Base-by-base conservation (phyloP, 2,329 filamentous ascomycete genomes). In the Penicillium sp. region DNA sequence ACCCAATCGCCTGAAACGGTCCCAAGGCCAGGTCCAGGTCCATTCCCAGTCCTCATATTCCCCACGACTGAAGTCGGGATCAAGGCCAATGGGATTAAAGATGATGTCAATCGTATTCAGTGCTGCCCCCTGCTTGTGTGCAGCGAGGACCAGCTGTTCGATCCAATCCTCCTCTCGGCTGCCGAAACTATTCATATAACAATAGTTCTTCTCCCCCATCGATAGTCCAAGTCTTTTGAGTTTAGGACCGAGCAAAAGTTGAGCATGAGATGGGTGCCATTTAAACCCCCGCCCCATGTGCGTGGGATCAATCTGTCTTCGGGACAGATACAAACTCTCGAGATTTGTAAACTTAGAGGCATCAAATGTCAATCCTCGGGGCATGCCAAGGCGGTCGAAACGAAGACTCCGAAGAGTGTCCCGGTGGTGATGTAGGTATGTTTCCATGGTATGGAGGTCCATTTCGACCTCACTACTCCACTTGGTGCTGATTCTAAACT, bases 71-170 rank as follows among this genome's bases (percentile, higher is more conserved):
- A 33, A 14, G 23, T 39, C 22, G 4, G 40, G 40, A 11, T 42
- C 35, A 4, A 32, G 35, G 15, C 32, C 32, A 11, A 32, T 13
- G 9, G 39, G 39, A 18, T 37, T 17, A 16, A 42, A 33, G 8
- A 32, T 20, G 2, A 39, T 41, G 7, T 42, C 42, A 18, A 47
- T 42, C 5, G 18, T 42, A 15, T 39, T 25, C 17, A 42, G 15
- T 11, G 28, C 6, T 2, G 35, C 32, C 12, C 23, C 17, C 7
- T 32, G 49, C 70, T 58, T 70, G 87, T 84, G 85, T 40, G 86
- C 86, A 44, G 90, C 85, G 62, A 85, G 75, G 51, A 77, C 75
- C 50, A 80, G 72, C 53, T 72, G 23, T 70, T 56, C 60, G 70
- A 57, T 83, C 79, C 42, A 92, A 72, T 44, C 92, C 77, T 38